These are phyloP conservation scores for Phyllosticta citrichinensis DNA, from an alignment of 2,329 filamentous ascomycete genomes.

Conservation along the genomic window DNA sequence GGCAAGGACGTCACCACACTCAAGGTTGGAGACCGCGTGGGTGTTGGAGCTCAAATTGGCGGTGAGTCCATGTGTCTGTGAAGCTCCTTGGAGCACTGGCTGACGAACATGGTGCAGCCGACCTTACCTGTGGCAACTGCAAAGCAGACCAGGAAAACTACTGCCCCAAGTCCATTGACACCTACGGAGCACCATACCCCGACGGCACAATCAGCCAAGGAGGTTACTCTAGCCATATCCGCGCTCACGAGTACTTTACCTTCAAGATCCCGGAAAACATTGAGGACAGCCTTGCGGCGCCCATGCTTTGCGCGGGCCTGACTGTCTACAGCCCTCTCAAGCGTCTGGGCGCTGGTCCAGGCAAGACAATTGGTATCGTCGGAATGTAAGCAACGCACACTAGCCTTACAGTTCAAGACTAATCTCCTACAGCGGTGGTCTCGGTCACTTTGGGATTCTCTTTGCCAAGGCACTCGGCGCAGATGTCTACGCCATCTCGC, in stretches of 20 bases:
- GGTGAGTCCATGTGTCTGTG: too few relatives aligned
- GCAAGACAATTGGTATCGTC: slow-evolving; percentile 69
- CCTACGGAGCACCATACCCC: slow-evolving; percentile 40
- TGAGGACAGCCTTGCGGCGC: slow-evolving; percentile 51
- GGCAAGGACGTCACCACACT: slow-evolving; percentile 40
- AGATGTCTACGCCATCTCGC: slow-evolving; percentile 52
- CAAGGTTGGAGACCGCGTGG: slow-evolving; percentile 38
- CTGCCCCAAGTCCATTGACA: slow-evolving; percentile 40
- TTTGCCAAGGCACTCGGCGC: slow-evolving; percentile 54
- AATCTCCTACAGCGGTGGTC: slow-evolving; percentile 40
- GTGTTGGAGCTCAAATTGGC: slow-evolving; percentile 40
- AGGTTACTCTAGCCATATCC: slow-evolving; percentile 58
- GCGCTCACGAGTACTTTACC: slow-evolving; percentile 66
- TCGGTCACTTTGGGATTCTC: slow-evolving; percentile 59
- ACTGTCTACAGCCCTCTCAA: slow-evolving; percentile 72
- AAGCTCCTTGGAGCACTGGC: too few relatives aligned
- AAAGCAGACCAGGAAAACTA: slow-evolving; percentile 45
- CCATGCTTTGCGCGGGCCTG: slow-evolving; percentile 77
- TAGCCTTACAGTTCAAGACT: slow-evolving; percentile 11
- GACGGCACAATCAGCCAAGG: slow-evolving; percentile 56
- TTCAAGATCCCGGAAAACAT: slow-evolving; percentile 70
- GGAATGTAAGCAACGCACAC: slow-evolving; percentile 41
- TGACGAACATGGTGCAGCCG: slow-evolving; percentile 23
- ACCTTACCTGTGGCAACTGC: slow-evolving; percentile 41
- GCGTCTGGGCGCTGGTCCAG: slow-evolving; percentile 63